Conservation (phyloP, 176 grass and related monocot species). For the Oryza longistaminata region DNA sequence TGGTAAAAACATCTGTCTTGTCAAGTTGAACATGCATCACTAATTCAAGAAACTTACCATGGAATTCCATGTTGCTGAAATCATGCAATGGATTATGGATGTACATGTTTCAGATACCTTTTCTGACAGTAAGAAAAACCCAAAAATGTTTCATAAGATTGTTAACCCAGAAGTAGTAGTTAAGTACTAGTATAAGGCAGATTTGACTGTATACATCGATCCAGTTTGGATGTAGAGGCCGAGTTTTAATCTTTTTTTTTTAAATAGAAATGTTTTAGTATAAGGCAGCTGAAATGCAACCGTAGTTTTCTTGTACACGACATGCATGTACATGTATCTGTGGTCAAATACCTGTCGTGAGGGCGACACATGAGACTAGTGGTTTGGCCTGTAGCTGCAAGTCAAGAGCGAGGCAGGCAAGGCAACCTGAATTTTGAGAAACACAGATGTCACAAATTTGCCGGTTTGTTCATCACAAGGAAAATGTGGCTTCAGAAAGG, state of each 20-base stretch:
- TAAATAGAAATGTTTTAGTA: too few species aligned
- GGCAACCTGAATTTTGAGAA: background rate
- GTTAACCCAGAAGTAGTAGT: background rate
- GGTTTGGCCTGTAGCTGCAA: slow-evolving; percentile 25
- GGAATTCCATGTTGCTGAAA: background rate
- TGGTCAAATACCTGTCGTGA: slow-evolving; percentile 47
- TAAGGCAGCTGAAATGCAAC: background rate
- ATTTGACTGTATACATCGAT: too few species aligned
- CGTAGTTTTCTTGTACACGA: slow-evolving; percentile 24
- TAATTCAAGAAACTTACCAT: background rate
- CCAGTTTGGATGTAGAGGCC: too few species aligned
- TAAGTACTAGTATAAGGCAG: background rate
- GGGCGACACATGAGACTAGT: background rate
- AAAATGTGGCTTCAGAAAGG: slow-evolving; percentile 3
- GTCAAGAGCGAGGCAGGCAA: slow-evolving; percentile 31
- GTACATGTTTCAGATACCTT: background rate
- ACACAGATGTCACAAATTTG: background rate
- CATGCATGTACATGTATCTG: background rate
- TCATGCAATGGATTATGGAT: background rate
- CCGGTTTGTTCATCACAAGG: background rate
- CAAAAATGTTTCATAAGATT: background rate
- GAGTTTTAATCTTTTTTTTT: too few species aligned
- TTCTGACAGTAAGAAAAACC: slow-evolving; percentile 6
- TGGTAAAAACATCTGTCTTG: background rate
- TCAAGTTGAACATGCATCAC: background rate